A percentile compares a stretch with the other conserved stretches of the same genome.
Conservation (phyloP, 257 asterid species). For the Jasminum sambac region DNA sequence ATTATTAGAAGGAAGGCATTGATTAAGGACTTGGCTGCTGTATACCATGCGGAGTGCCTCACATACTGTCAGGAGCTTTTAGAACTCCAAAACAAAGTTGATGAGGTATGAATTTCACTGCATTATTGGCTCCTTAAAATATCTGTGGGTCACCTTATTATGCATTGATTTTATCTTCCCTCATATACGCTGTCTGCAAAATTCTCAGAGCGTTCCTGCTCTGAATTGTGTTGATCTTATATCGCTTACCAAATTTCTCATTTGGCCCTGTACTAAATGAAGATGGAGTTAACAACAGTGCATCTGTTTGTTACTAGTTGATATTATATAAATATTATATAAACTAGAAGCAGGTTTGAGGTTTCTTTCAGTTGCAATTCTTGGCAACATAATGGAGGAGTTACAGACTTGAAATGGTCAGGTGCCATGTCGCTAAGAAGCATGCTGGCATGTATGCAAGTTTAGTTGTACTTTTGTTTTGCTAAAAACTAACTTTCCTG, state of each 20-base stretch:
- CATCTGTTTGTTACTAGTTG: neutral
- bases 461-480: too few species aligned
- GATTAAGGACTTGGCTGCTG: conserved; percentile 85
- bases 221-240: neutral
- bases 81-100: conserved; percentile 77
- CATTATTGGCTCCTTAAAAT: neutral
- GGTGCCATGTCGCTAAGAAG: neutral
- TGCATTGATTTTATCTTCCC: neutral
- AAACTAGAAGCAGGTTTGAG: neutral
- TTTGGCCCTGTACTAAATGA: neutral
- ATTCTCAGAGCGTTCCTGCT: neutral
- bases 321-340: neutral
- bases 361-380: too few species aligned
- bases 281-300: neutral
- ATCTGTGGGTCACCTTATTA: neutral
- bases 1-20: conserved; percentile 83
- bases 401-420: neutral
- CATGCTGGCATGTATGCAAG: too few species aligned
- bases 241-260: neutral
- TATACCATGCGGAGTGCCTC: conserved; percentile 93
- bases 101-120: conserved; percentile 53
- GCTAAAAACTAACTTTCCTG: too few species aligned
- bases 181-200: neutral
- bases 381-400: neutral
- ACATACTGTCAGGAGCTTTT: conserved; percentile 82